Percentiles rank a stretch among this genome's conserved stretches.
These are phyloP conservation scores for Lactarius tabidus DNA, from an alignment of 768 basidiomycete species.

Conservation along the genomic window DNA sequence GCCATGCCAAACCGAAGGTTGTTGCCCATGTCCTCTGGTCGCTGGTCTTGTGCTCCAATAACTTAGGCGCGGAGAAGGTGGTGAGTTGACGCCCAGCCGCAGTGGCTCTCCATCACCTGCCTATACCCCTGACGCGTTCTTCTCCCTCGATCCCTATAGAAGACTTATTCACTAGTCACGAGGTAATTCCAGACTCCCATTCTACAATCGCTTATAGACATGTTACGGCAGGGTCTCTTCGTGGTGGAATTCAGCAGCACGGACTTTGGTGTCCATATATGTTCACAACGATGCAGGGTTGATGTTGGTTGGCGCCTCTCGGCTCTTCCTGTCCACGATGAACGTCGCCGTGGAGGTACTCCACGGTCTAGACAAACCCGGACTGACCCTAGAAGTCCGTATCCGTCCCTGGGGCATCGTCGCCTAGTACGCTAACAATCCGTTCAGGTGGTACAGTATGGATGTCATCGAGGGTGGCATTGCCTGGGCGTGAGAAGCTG, in stretches of 20 bases:
- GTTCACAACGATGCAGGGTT: slow-evolving; percentile 50
- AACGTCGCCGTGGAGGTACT: slow-evolving; percentile 61
- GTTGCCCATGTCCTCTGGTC: not conserved
- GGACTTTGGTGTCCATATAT: not conserved
- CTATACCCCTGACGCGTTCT: not conserved
- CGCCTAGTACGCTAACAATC: not conserved
- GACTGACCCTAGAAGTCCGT: slow-evolving; percentile 40
- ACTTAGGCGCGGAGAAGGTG: not conserved
- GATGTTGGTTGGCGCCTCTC: slow-evolving; percentile 51
- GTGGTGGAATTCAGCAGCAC: slow-evolving; percentile 2
- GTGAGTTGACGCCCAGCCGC: not conserved
- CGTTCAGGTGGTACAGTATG: slow-evolving; percentile 50
- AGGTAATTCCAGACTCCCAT: not conserved
- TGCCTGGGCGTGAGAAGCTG: not conserved
- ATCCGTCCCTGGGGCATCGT: not conserved
- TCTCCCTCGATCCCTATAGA: not conserved
- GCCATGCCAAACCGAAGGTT: not conserved
- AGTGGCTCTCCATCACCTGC: not conserved
- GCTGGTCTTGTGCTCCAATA: not conserved
- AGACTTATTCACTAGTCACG: not conserved
- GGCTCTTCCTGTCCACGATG: slow-evolving; percentile 59
- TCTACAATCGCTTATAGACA: not conserved
- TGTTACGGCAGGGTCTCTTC: not conserved
- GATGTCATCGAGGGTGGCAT: slow-evolving; percentile 43
- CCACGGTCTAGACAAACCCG: slow-evolving; percentile 52